Conservation (phyloP, 2,329 filamentous ascomycete species). For the Penicillium janthinellum region DNA sequence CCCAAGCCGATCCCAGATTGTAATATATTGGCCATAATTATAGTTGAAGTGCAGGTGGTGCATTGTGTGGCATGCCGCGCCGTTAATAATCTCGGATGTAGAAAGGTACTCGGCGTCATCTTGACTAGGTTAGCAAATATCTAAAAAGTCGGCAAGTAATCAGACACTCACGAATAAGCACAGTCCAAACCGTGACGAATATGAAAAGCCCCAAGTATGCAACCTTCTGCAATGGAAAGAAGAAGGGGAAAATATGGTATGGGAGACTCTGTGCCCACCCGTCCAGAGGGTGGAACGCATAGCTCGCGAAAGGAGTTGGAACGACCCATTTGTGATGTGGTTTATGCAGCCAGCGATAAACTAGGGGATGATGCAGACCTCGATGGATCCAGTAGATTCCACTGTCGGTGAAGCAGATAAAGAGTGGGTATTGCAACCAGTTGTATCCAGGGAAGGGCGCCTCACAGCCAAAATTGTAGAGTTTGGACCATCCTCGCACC, state of each 20-base stretch:
- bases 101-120: conserved; percentile 91
- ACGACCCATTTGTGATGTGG: conserved; percentile 99
- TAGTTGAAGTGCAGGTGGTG: conserved; percentile 87
- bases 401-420: conserved; percentile 83
- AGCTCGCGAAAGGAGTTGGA: conserved; percentile 87
- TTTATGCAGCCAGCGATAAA: conserved; percentile 92
- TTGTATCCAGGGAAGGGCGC: conserved; percentile 77
- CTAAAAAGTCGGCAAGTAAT: not conserved
- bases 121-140: conserved; percentile 6
- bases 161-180: conserved; percentile 66
- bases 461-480: conserved; percentile 75
- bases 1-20: conserved; percentile 84
- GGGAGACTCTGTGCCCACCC: conserved; percentile 85
- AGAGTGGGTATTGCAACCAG: conserved; percentile 79
- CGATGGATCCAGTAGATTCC: conserved; percentile 91
- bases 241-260: conserved; percentile 87
- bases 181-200: conserved; percentile 95
- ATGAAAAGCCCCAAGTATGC: conserved; percentile 82
- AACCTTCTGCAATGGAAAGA: conserved; percentile 90
- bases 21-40: conserved; percentile 95
- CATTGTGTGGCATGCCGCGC: conserved; percentile 82
- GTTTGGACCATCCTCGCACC: conserved; percentile 78
- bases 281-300: conserved; percentile 92
- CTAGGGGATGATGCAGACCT: conserved; percentile 71
- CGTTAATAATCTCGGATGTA: conserved; percentile 84